Evolutionary conservation across 2,329 filamentous ascomycete genomes (phyloP).

Genomic region (Alternaria novae-zelandiae): DNA sequence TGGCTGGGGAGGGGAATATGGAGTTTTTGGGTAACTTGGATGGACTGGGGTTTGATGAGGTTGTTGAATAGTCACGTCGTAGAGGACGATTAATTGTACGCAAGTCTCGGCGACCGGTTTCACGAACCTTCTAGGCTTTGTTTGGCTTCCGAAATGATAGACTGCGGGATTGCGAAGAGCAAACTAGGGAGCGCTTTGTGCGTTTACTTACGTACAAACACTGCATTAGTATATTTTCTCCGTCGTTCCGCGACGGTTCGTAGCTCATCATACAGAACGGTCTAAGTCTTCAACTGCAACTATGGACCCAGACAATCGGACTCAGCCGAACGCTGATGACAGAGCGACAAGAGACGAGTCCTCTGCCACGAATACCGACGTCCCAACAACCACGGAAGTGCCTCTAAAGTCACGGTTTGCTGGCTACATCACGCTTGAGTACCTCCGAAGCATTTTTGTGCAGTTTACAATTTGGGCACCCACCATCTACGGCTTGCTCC

Average conservation of each 20-base stretch:
- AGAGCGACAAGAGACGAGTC: neutral
- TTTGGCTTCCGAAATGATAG: neutral
- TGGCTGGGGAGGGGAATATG: constrained; percentile 66
- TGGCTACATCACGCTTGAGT: neutral
- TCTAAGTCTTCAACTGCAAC: neutral
- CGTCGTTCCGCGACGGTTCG: neutral
- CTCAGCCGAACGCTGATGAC: neutral
- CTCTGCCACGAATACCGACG: neutral
- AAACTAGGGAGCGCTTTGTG: neutral
- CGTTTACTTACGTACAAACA: neutral
- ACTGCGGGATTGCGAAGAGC: neutral
- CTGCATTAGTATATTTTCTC: neutral
- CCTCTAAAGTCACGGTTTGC: neutral
- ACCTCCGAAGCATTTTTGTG: neutral
- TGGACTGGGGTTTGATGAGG: constrained; percentile 51
- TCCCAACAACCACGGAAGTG: neutral
- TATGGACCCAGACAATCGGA: neutral
- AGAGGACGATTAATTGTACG: neutral
- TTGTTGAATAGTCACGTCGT: neutral
- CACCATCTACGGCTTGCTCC: neutral
- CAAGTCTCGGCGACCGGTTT: neutral
- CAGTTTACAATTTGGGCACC: neutral
- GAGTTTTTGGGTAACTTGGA: constrained; percentile 68
- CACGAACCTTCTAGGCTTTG: neutral
- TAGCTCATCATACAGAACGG: neutral